phyloP scores from a whole-genome alignment of 2,329 filamentous ascomycete genomes.

The Tolypocladium ophioglossoides region DNA sequence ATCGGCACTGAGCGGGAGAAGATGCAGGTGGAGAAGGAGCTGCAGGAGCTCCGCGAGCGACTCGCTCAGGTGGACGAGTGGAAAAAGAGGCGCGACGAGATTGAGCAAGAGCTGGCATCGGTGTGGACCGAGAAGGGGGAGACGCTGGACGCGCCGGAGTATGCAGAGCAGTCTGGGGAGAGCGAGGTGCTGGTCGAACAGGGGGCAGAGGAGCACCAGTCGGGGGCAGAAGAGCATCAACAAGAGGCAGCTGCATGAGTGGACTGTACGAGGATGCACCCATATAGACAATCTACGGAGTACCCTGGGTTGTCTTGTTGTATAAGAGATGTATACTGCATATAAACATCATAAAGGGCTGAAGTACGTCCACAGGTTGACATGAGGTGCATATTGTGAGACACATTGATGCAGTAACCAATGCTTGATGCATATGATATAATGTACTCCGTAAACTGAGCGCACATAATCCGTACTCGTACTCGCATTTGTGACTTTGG shows the following conservation, averaged over 20 bases:
- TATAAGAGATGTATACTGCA: neutral
- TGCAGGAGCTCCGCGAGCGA: constrained; percentile 71
- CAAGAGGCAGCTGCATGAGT: neutral
- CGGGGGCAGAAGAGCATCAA: neutral
- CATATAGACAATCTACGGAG: neutral
- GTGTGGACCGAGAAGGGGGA: constrained; percentile 48
- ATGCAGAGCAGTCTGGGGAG: constrained; percentile 13
- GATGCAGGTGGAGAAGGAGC: constrained; percentile 82
- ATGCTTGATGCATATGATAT: too few relatives aligned
- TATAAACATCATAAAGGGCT: neutral
- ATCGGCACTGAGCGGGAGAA: constrained; percentile 94
- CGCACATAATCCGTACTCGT: too few relatives aligned
- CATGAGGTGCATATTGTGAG: too few relatives aligned
- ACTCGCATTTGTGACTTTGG: too few relatives aligned
- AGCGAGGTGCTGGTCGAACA: neutral
- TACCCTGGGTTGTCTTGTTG: neutral
- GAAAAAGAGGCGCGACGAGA: constrained; percentile 67
- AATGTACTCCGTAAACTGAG: too few relatives aligned
- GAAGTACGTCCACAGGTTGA: neutral
- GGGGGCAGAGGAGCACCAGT: neutral
- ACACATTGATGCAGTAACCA: too few relatives aligned
- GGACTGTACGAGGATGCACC: neutral
- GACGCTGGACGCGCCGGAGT: constrained; percentile 35
- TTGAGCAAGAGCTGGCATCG: constrained; percentile 67
- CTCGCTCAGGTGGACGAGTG: constrained; percentile 74